Evolutionary conservation across 2,329 filamentous ascomycete species (phyloP), one percentile per base, ranked within the genome.

Genomic region (Aspergillus quadrilineatus): DNA sequence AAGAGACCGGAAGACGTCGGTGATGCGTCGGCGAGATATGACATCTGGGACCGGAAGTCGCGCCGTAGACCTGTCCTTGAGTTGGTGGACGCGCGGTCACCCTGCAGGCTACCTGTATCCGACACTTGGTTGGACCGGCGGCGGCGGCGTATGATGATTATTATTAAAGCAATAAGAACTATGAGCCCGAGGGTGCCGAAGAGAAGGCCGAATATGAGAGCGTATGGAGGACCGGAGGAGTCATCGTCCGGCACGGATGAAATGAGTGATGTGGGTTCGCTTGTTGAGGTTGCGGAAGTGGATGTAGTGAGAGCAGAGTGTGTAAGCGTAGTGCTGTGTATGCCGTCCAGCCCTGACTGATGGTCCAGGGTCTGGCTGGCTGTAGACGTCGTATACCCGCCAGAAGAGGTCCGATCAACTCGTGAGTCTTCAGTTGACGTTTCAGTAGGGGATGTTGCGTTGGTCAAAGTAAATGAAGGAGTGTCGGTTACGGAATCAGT

Each of bases 151-250:
- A 65, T 48, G 15, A 70, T 41, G 17, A 64, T 58, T 32, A 63
- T 64, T 50, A 64, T 60, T 6, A 72, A 47, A 8, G 69, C 39
- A 4, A 60, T 53, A 15, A 72, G 57, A 4, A 64, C 54, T 17
- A 67, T 52, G 30, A 69, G 61, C 4, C 59, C 64, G 9, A 66
- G 41, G 15, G 59, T 67, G 8, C 70, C 70, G 14, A 74, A 37
- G 6, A 65, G 54, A 39, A 67, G 65, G 1, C 69, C 72, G 34
- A 72, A 61, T 30, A 73, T 63, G 6, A 58, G 55, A n/a, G 62
- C 61, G 15, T 66, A 56, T 3, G 61, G 50, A 28, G 53, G 46
- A 7, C 41, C 28, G 29, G 36, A n/a, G 37, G 30, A 36, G n/a
- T 37, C 22, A 39, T 53, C 46, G 9, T 56, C 30, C 22, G 56